Evolutionary conservation across 2,329 filamentous ascomycete species (phyloP), one percentile per base, ranked within the genome.

Genomic region (Chaetomium olivaceum): DNA sequence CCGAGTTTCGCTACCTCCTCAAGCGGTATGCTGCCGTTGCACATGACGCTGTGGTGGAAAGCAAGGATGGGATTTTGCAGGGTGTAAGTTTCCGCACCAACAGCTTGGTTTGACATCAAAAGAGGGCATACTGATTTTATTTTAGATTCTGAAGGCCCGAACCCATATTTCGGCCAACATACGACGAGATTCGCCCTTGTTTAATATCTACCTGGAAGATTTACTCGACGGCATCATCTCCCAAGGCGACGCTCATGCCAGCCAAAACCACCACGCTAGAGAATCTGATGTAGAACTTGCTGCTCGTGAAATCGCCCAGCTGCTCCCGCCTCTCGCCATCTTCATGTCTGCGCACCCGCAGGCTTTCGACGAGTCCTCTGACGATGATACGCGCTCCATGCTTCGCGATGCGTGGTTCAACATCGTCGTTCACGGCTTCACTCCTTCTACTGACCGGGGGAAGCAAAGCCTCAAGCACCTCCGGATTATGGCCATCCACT

Each of bases 341-440:
- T 85, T 99, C 61, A 90, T 96, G 76, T 89, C 92, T 9, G 82
- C 80, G 36, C 86, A 89, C 69, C 83, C 89, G 63, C 77, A 89
- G 68, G 81, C 79, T 25, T 78, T 81, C 23, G 78, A 80, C 52
- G 80, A 78, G 39, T 71, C 80, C 11, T 78, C 79, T 62, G 86
- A 90, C 61, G 90, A 93, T 60, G 88, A 94, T 65, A 86, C 87
- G 8, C 85, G 91, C 67, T 85, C 87, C 29, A 80, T 96, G 64
- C 85, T 95, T 71, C 89, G 94, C 61, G 93, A 99, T 81, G 92
- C 92, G 5, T 99, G 95, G 95, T 98, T 97, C 80, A 99, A 99
- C 73, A 92, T 98, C 68, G 91, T 93, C 25, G 91, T 97, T 0
- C 95, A 99, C 76, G 95, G 93, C 4, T 96, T 98, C 75, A 89